Evolutionary conservation across 2,329 filamentous ascomycete genomes (phyloP).

Genomic region (Cladosporium sp.): DNA sequence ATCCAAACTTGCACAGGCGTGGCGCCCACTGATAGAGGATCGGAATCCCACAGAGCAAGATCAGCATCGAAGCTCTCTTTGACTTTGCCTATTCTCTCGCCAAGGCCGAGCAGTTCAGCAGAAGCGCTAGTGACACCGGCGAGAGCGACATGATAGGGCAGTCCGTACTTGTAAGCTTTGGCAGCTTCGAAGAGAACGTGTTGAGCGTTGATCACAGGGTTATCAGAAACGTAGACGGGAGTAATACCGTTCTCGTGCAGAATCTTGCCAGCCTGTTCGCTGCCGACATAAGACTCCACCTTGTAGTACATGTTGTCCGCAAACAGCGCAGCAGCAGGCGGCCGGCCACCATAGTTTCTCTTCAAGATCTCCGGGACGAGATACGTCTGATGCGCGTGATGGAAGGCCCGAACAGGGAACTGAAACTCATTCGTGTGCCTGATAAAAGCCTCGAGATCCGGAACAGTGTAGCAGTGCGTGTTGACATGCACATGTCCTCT

Average conservation of each 20-base stretch:
- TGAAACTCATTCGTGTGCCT: constrained; percentile 72
- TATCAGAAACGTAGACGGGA: constrained; percentile 69
- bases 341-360: constrained; percentile 40
- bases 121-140: constrained; percentile 43
- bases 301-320: constrained; percentile 75
- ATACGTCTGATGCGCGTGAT: constrained; percentile 68
- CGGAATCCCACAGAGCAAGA: constrained; percentile 46
- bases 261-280: constrained; percentile 66
- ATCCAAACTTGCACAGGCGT: constrained; percentile 46
- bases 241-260: constrained; percentile 66
- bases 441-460: constrained; percentile 69
- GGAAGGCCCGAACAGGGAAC: constrained; percentile 66
- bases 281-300: constrained; percentile 64
- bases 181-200: constrained; percentile 64
- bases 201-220: constrained; percentile 69
- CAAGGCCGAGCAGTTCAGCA: constrained; percentile 43
- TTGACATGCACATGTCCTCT: constrained; percentile 69
- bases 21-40: constrained; percentile 43
- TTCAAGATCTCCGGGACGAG: constrained; percentile 62
- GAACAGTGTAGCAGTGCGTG: constrained; percentile 70
- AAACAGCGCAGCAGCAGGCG: constrained; percentile 60
- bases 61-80: constrained; percentile 45
- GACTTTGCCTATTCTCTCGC: constrained; percentile 43
- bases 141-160: constrained; percentile 44
- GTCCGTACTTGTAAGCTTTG: constrained; percentile 44